phyloP scores from a whole-genome alignment of 805 yeast genomes.

The Kuraishia hungarica region DNA sequence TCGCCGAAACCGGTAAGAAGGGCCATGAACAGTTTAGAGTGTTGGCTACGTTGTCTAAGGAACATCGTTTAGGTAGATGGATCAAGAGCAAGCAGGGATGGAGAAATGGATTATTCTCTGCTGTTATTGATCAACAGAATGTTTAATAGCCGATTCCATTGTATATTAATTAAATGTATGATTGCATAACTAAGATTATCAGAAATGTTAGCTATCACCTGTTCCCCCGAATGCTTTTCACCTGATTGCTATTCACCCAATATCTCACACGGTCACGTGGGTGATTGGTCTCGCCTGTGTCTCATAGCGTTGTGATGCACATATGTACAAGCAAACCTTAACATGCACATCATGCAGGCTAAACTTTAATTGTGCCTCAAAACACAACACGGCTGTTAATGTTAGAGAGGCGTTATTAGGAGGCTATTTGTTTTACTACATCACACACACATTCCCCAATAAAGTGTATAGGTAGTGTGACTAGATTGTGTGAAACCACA shows the following conservation, averaged over 20 bases:
- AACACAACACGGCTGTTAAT: too few species aligned
- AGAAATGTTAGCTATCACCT: too few species aligned
- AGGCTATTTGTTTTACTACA: too few species aligned
- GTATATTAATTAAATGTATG: too few species aligned
- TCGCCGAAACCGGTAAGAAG: conserved; percentile 37
- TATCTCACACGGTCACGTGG: background rate
- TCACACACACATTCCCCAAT: too few species aligned
- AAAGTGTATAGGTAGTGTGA: background rate
- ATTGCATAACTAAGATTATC: too few species aligned
- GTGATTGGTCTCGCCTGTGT: too few species aligned
- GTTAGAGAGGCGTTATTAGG: too few species aligned
- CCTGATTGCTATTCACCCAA: too few species aligned
- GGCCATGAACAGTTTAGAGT: conserved; percentile 45
- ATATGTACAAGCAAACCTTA: background rate
- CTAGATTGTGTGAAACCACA: background rate
- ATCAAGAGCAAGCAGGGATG: conserved; percentile 50
- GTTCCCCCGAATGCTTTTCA: too few species aligned
- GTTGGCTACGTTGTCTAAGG: conserved; percentile 68
- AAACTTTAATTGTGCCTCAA: too few species aligned
- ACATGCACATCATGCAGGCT: background rate
- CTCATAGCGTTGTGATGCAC: background rate
- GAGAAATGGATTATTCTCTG: conserved; percentile 64
- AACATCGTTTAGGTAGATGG: conserved; percentile 90
- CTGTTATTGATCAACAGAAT: conserved; percentile 24
- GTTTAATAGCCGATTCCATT: too few species aligned